Conservation (phyloP, 108 stramenopile genomes). For the Nannochloropsis salina region DNA sequence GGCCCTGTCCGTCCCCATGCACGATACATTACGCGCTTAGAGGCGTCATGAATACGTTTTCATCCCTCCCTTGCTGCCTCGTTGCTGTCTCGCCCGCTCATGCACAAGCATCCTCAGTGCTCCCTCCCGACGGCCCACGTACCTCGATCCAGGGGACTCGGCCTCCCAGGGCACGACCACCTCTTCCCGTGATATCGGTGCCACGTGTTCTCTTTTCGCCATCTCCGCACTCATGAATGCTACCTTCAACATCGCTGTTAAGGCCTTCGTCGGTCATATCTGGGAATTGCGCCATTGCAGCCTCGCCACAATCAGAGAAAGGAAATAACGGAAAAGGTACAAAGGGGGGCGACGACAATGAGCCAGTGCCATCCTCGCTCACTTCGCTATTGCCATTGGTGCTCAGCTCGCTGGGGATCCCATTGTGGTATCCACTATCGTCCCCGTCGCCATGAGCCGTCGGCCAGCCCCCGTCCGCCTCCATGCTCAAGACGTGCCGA, state of each 20-base stretch:
- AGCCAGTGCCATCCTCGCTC: not conserved
- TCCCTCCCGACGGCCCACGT: not conserved
- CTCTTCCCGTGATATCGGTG: not conserved
- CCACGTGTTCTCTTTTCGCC: not conserved
- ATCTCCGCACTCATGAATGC: not conserved
- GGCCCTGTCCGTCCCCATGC: too few species aligned
- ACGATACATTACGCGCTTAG: too few species aligned
- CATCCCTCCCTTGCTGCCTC: not conserved
- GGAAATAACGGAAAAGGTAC: too few species aligned
- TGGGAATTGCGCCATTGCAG: too few species aligned
- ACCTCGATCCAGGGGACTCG: constrained; percentile 18
- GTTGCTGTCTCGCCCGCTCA: too few species aligned
- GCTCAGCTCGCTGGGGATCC: not conserved
- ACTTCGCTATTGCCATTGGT: not conserved
- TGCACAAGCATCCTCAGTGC: not conserved
- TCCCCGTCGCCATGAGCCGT: not conserved
- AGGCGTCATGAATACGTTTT: not conserved
- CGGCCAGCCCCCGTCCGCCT: not conserved
- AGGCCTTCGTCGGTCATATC: too few species aligned
- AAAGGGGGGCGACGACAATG: not conserved
- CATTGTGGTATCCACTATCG: constrained; percentile 13
- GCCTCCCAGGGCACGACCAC: not conserved
- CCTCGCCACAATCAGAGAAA: too few species aligned
- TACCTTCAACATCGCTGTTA: not conserved
- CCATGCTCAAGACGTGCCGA: not conserved